Percentiles rank a stretch among this genome's conserved stretches.
Conservation (phyloP, 2,329 filamentous ascomycete genomes). For the Fusarium palustre region DNA sequence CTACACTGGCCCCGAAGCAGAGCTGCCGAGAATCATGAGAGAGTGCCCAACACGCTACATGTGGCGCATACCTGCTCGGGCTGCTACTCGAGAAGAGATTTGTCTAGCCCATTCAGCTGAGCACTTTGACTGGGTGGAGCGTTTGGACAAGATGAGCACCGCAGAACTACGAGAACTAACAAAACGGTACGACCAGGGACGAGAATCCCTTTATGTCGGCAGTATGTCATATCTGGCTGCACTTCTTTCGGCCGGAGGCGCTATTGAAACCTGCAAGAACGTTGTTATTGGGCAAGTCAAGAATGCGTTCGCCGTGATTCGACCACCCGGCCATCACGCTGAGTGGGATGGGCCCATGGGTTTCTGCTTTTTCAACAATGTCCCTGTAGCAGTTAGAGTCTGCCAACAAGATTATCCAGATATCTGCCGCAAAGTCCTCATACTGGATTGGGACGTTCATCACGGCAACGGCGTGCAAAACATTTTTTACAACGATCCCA, state of each 20-base stretch:
- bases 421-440: conserved; percentile 86
- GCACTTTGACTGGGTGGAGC: conserved; percentile 83
- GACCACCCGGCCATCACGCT: conserved; percentile 94
- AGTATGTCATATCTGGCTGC: conserved; percentile 84
- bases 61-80: conserved; percentile 82
- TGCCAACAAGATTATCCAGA: conserved; percentile 86
- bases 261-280: conserved; percentile 95
- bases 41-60: conserved; percentile 70
- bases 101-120: conserved; percentile 79
- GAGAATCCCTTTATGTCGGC: conserved; percentile 86
- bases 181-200: conserved; percentile 68
- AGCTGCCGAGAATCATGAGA: conserved; percentile 64
- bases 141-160: conserved; percentile 64
- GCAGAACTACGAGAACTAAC: conserved; percentile 77
- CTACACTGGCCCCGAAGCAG: conserved; percentile 68
- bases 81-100: conserved; percentile 84
- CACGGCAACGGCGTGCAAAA: conserved; percentile 95
- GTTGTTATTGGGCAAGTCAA: conserved; percentile 86
- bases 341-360: conserved; percentile 88
- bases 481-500: conserved; percentile 94
- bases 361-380: conserved; percentile 98
- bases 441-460: conserved; percentile 90
- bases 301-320: conserved; percentile 95
- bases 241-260: conserved; percentile 86
- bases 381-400: conserved; percentile 88